Evolutionary conservation across 176 grass and related monocot species (phyloP).

Genomic region (Oropetium thomaeum): DNA sequence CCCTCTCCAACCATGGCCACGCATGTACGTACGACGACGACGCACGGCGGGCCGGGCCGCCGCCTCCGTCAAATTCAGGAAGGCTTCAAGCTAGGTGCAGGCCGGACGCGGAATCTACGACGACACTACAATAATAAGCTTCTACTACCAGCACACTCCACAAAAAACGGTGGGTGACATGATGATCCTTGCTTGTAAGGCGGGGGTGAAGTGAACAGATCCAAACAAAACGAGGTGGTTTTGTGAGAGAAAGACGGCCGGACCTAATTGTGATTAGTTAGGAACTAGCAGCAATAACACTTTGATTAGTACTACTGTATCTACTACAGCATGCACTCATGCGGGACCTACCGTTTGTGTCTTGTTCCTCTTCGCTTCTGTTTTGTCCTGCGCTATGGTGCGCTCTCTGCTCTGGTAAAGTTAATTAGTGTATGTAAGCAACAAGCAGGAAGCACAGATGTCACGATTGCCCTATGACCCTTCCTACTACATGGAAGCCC

Average conservation of each 20-base stretch:
- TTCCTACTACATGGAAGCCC: conserved; percentile 32
- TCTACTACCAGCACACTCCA: background rate
- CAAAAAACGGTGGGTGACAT: background rate
- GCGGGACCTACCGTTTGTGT: too few species aligned
- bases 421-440: background rate
- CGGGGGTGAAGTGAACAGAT: too few species aligned
- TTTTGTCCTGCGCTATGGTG: conserved; percentile 28
- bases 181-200: background rate
- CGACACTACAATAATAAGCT: conserved; percentile 26
- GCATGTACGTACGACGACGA: conserved; percentile 25
- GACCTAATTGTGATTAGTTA: conserved; percentile 47
- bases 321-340: too few species aligned
- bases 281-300: background rate
- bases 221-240: background rate
- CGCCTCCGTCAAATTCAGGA: too few species aligned
- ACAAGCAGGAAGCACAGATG: background rate
- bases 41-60: too few species aligned
- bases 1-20: background rate
- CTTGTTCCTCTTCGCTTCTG: conserved; percentile 14
- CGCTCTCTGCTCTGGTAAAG: background rate
- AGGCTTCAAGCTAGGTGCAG: background rate
- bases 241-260: background rate
- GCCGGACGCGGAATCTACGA: background rate
- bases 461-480: conserved; percentile 29
- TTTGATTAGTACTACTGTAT: too few species aligned